Evolutionary conservation across 1,284 basidiomycete species (phyloP).

Genomic region (Trichosporon sp.): DNA sequence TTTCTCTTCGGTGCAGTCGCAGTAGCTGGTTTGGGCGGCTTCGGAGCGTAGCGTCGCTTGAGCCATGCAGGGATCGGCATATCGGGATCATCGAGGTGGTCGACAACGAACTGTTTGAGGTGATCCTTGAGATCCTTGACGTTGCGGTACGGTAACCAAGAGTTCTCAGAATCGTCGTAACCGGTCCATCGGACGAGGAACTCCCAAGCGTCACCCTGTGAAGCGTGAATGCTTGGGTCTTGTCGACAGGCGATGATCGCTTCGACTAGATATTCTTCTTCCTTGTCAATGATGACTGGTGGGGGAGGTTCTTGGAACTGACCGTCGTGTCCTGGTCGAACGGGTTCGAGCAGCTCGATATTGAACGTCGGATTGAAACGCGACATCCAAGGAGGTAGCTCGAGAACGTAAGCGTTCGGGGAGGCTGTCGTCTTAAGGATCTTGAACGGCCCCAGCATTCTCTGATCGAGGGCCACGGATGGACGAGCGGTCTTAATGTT

Average conservation of each 20-base stretch:
- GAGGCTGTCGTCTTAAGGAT: not conserved
- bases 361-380: not conserved
- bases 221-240: not conserved
- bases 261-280: not conserved
- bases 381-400: not conserved
- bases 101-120: not conserved
- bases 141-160: not conserved
- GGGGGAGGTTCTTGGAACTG: not conserved
- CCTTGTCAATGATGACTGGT: not conserved
- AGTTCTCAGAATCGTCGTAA: not conserved
- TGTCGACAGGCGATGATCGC: not conserved
- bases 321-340: not conserved
- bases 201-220: not conserved
- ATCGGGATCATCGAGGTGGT: not conserved
- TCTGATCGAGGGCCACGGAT: not conserved
- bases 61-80: not conserved
- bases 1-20: no score
- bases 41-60: no score
- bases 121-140: not conserved
- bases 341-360: not conserved
- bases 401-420: not conserved
- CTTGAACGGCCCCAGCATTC: not conserved
- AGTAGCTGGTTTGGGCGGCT: no score
- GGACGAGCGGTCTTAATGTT: not conserved
- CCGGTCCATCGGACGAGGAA: not conserved